Base-by-base conservation (phyloP, 1,284 basidiomycete genomes). In the Austroboletus sp. region DNA sequence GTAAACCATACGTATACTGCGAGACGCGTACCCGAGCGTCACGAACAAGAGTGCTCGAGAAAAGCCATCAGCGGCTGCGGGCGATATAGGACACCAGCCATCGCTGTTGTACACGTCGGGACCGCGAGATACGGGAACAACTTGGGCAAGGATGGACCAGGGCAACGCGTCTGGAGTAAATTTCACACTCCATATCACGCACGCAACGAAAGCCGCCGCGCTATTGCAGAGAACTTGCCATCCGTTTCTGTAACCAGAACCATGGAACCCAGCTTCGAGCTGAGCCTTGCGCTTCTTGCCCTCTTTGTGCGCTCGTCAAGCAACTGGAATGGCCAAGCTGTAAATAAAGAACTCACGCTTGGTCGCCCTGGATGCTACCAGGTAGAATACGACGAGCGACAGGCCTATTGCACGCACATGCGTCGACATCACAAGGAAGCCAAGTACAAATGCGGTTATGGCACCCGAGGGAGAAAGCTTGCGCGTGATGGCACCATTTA, bases 191-290 rank as follows among this genome's bases (percentile, higher is more conserved):
- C 85, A 94, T 0, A 75, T 49, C 9, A 82, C 59, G 9, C 77
- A 73, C 0, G 85, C 85, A 4, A 82, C 52, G 17, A 88, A 66
- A 0, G 84, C 86, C 9, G 82, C 75, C n/a, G 80, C 71, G 19
- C 84, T 85, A 61, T 91, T 93, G 67, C 79, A 82, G 7, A 92
- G 61, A 13, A 93, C 90, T 67, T 96, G 92, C 63, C 79, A 76
- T 11, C 79, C 84, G 23, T 71, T 77, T 21, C 92, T 73, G 61
- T 92, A 83, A 0, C 84, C 85, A 48, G 67, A 73, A 38, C 77
- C 77, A 36, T 84, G 76, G 53, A 85, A 80, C 0, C 81, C 86
- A 40, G 87, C 86, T 62, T 98, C 94, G 21, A 94, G 72, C 48
- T 68, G 68, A 2, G 78, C 78, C 64, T 97, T 98, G 42, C 68